Conservation (phyloP, 1,139 yeast genomes). For the Kodamaea ohmeri region DNA sequence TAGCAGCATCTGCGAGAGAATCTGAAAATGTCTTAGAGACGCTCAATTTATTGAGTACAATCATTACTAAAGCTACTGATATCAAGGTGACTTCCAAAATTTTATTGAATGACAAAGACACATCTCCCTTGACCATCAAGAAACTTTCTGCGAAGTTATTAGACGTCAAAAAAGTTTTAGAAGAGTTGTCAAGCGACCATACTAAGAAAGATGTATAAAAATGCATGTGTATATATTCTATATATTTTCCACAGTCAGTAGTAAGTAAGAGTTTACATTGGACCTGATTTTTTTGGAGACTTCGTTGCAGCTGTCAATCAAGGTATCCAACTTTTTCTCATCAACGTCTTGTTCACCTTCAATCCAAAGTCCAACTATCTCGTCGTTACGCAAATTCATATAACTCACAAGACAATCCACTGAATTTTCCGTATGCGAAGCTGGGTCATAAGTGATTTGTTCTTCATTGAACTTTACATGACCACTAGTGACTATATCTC, state of each 20-base stretch:
- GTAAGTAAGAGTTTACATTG: slow-evolving; percentile 40
- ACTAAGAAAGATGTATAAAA: slow-evolving; percentile 19
- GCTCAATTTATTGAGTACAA: slow-evolving; percentile 32
- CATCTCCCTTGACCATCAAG: slow-evolving; percentile 26
- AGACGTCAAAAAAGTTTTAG: slow-evolving; percentile 41
- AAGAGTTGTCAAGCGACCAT: slow-evolving; percentile 38
- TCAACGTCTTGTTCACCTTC: slow-evolving; percentile 37
- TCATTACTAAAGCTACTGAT: slow-evolving; percentile 39
- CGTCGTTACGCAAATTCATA: slow-evolving; percentile 53
- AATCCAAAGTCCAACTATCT: slow-evolving; percentile 56
- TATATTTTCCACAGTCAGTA: slow-evolving; percentile 12
- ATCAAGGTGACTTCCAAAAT: slow-evolving; percentile 39
- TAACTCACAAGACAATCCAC: slow-evolving; percentile 48
- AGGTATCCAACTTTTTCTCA: slow-evolving; percentile 26
- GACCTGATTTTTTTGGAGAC: slow-evolving; percentile 46
- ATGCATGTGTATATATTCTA: slow-evolving; percentile 2
- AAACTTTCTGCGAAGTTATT: slow-evolving; percentile 43
- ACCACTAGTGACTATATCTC: slow-evolving; percentile 77
- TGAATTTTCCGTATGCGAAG: slow-evolving; percentile 18
- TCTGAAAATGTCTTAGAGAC: slow-evolving; percentile 31
- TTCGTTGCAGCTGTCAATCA: slow-evolving; percentile 39
- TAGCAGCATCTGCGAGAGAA: slow-evolving; percentile 26
- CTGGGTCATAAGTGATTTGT: slow-evolving; percentile 21
- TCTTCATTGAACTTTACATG: slow-evolving; percentile 31
- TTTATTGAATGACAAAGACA: slow-evolving; percentile 34